Conservation (phyloP, 2,329 filamentous ascomycete species). For the Aspergillus nomiae region DNA sequence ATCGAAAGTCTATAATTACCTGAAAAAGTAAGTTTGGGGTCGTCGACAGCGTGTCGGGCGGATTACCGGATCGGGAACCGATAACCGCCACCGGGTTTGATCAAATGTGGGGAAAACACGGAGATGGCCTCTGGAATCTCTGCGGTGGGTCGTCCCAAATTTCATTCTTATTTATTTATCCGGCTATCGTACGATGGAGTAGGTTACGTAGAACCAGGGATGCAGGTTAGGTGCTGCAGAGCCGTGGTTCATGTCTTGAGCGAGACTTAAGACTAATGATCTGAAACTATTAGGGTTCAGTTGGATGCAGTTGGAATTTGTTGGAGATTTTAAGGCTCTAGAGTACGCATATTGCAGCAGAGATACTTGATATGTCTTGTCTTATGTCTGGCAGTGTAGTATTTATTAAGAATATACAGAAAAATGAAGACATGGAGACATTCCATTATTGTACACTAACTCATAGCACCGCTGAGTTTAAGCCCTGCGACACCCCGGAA, state of each 20-base stretch:
- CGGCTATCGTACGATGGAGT: neutral
- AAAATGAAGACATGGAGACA: neutral
- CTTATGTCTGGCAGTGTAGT: neutral
- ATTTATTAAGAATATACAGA: neutral
- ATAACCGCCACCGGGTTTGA: conserved; percentile 18
- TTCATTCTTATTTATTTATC: neutral
- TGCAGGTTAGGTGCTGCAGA: neutral
- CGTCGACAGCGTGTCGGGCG: conserved; percentile 3
- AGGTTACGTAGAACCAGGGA: neutral
- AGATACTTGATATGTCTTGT: neutral
- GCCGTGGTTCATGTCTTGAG: neutral
- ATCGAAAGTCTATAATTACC: neutral
- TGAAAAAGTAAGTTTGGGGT: conserved; percentile 3
- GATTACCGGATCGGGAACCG: conserved; percentile 19
- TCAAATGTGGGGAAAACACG: conserved; percentile 7
- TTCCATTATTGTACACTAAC: neutral
- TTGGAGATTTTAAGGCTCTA: neutral
- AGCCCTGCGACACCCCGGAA: no score
- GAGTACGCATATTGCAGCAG: neutral
- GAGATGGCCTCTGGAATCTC: neutral
- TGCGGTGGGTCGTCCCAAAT: neutral
- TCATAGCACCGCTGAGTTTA: neutral
- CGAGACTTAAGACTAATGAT: neutral
- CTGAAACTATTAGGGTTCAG: neutral
- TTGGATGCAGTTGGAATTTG: neutral